phyloP scores from a whole-genome alignment of 169 alveolate species.

The Eimeria maxima region DNA sequence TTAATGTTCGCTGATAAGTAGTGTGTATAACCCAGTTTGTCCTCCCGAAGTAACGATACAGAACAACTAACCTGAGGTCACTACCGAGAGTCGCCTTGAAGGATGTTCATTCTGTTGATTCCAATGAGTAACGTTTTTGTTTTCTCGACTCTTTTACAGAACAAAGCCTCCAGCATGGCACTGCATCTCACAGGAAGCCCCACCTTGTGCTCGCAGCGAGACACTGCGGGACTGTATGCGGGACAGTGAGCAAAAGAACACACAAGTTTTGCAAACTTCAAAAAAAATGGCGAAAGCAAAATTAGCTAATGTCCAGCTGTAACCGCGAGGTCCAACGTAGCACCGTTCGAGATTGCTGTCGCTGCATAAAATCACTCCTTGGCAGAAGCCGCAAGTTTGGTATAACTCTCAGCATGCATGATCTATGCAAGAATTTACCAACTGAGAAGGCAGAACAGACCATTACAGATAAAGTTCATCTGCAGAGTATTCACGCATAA shows the following conservation, averaged over 20 bases:
- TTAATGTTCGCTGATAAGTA: not conserved
- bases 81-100: not conserved
- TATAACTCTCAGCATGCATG: not conserved
- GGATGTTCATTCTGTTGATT: not conserved
- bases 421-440: not conserved
- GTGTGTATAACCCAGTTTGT: not conserved
- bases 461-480: not conserved
- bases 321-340: not conserved
- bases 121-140: not conserved
- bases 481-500: not conserved
- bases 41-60: not conserved
- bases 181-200: conserved; percentile 22
- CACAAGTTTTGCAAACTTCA: not conserved
- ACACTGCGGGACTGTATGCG: conserved; percentile 26
- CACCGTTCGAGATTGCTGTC: not conserved
- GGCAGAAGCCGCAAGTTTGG: not conserved
- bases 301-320: not conserved
- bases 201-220: conserved; percentile 45
- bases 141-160: not conserved
- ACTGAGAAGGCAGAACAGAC: not conserved
- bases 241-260: not conserved
- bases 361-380: not conserved
- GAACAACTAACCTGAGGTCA: not conserved
- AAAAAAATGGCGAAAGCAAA: not conserved
- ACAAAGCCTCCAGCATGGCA: conserved; percentile 7